These are phyloP conservation scores for Tetratostichococcus sp. DNA, from an alignment of 139 green algal genomes.

Conservation along the genomic window DNA sequence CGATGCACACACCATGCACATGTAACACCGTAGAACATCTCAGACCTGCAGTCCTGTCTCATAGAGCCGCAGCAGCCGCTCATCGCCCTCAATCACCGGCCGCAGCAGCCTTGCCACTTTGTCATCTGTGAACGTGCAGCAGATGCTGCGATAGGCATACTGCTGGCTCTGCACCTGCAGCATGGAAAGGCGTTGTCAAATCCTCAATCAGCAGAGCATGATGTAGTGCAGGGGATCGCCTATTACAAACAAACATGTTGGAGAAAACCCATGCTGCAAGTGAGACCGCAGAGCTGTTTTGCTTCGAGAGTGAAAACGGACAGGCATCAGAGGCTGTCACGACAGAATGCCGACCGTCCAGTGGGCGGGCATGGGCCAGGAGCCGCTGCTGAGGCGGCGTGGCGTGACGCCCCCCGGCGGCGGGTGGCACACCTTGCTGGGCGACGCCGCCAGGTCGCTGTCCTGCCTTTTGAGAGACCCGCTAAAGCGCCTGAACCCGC, in stretches of 20 bases:
- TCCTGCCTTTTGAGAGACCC: background rate
- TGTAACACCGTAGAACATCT: background rate
- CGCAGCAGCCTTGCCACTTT: conserved; percentile 28
- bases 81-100: conserved; percentile 48
- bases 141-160: conserved; percentile 29
- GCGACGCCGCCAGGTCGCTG: background rate
- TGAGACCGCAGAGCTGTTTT: too few relatives aligned
- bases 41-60: conserved; percentile 20
- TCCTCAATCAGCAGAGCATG: too few relatives aligned
- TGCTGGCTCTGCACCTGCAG: conserved; percentile 6
- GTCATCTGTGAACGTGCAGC: conserved; percentile 29
- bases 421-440: background rate
- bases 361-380: conserved; percentile 6
- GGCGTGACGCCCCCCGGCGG: too few relatives aligned
- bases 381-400: background rate
- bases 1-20: too few relatives aligned
- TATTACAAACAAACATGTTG: too few relatives aligned
- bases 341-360: background rate
- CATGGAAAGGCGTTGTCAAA: too few relatives aligned
- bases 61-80: conserved; percentile 76
- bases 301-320: too few relatives aligned
- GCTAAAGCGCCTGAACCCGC: too few relatives aligned
- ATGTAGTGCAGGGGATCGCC: too few relatives aligned
- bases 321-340: too few relatives aligned
- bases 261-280: too few relatives aligned